phyloP scores from a whole-genome alignment of 2,329 filamentous ascomycete genomes.

The Aspergillus sojae region DNA sequence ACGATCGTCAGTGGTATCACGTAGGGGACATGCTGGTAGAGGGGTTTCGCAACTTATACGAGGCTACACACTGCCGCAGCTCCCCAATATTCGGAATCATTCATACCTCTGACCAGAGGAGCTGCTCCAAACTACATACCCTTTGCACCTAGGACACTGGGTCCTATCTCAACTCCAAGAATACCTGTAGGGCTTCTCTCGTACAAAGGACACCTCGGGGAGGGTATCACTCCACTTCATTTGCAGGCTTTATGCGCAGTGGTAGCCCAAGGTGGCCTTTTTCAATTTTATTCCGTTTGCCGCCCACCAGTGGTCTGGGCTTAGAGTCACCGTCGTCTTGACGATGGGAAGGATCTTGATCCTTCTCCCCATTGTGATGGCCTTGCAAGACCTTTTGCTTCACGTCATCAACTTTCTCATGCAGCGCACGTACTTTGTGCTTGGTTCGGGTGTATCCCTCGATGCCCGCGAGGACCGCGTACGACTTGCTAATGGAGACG shows the following conservation, averaged over 20 bases:
- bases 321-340: neutral
- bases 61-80: neutral
- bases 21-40: rapidly evolving
- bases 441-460: slow-evolving; percentile 76
- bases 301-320: no score
- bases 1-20: neutral
- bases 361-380: neutral
- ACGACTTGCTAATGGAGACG: slow-evolving; percentile 78
- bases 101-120: no score
- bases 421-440: slow-evolving; percentile 22
- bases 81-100: neutral
- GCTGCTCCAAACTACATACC: neutral
- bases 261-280: neutral
- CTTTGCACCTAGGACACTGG: neutral
- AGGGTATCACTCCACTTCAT: neutral
- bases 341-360: neutral
- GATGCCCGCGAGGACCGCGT: slow-evolving; percentile 78
- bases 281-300: neutral
- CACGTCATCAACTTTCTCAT: slow-evolving; percentile 24
- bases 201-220: neutral
- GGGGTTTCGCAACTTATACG: rapidly evolving
- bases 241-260: neutral
- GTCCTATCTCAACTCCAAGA: neutral
- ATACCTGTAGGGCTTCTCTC: neutral
- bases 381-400: slow-evolving; percentile 2